phyloP scores from a whole-genome alignment of 2,329 filamentous ascomycete genomes.

The Diaporthe ilicicola region DNA sequence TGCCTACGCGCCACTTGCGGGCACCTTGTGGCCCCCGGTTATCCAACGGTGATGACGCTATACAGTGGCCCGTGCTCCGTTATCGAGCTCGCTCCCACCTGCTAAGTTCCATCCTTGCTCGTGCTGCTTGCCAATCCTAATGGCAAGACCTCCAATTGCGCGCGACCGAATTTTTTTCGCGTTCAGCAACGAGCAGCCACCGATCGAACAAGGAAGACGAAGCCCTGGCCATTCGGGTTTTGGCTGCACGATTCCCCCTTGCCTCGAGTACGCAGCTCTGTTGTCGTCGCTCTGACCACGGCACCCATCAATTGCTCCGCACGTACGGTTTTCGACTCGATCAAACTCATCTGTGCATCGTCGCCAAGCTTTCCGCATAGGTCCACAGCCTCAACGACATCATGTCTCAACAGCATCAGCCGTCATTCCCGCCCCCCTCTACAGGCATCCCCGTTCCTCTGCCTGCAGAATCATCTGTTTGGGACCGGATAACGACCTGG shows the following conservation, averaged over 20 bases:
- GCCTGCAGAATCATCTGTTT: constrained; percentile 73
- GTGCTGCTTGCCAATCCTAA: constrained; percentile 21
- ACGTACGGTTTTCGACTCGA: background rate
- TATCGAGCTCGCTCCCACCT: constrained; percentile 11
- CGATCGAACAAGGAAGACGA: constrained; percentile 5
- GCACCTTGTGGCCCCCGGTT: constrained; percentile 1
- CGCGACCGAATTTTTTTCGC: constrained; percentile 33
- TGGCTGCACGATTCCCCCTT: constrained; percentile 3
- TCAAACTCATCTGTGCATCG: constrained; percentile 8
- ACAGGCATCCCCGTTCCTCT: constrained; percentile 56
- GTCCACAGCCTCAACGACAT: constrained; percentile 16
- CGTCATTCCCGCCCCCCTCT: constrained; percentile 52
- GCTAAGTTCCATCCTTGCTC: constrained; percentile 25
- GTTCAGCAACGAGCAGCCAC: constrained; percentile 18
- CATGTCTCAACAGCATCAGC: constrained; percentile 53
- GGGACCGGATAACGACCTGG: constrained; percentile 92
- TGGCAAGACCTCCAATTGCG: constrained; percentile 26
- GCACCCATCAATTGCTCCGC: constrained; percentile 14
- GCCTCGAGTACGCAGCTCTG: constrained; percentile 8
- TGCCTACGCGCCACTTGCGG: constrained; percentile 8
- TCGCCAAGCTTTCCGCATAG: background rate
- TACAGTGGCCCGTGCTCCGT: constrained; percentile 18
- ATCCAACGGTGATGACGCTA: constrained; percentile 16
- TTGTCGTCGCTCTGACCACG: constrained; percentile 3
- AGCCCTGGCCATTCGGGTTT: constrained; percentile 9